Percentiles rank a stretch among this genome's conserved stretches.
These are phyloP conservation scores for Candida buenavistaensis DNA, from an alignment of 1,139 yeast species.

Conservation along the genomic window DNA sequence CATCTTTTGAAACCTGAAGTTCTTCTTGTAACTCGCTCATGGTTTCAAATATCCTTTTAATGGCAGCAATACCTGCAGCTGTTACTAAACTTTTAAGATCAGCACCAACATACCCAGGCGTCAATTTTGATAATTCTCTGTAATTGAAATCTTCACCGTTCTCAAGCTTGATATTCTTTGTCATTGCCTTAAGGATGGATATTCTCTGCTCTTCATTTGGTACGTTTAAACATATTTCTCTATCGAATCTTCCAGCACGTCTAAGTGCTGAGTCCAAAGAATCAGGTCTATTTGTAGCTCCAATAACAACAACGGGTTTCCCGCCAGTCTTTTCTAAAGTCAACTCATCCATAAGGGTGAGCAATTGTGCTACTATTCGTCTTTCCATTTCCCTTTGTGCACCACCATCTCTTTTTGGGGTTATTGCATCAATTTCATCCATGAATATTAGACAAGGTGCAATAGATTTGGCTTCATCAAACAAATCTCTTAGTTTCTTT, in stretches of 20 bases:
- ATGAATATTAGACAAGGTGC: slow-evolving; percentile 94
- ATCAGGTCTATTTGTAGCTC: slow-evolving; percentile 52
- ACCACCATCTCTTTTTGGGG: slow-evolving; percentile 94
- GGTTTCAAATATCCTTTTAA: slow-evolving; percentile 76
- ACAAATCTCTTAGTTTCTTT: slow-evolving; percentile 86
- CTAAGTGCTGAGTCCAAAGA: slow-evolving; percentile 49
- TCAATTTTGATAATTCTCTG: slow-evolving; percentile 75
- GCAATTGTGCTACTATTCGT: slow-evolving; percentile 90
- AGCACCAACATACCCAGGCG: slow-evolving; percentile 99
- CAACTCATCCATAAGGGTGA: slow-evolving; percentile 83
- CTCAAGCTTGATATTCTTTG: slow-evolving; percentile 57
- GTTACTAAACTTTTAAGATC: slow-evolving; percentile 92
- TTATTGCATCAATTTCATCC: slow-evolving; percentile 96
- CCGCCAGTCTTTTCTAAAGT: slow-evolving; percentile 87
- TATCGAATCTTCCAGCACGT: slow-evolving; percentile 50
- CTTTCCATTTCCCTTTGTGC: slow-evolving; percentile 99
- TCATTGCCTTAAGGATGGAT: slow-evolving; percentile 75
- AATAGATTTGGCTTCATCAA: slow-evolving; percentile 84
- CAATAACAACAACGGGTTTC: slow-evolving; percentile 70
- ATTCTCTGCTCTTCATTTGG: slow-evolving; percentile 86
- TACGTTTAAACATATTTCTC: slow-evolving; percentile 68
- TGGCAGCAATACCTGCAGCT: slow-evolving; percentile 94
- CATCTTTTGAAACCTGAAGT: slow-evolving; percentile 11
- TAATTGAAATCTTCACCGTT: slow-evolving; percentile 68
- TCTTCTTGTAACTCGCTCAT: slow-evolving; percentile 40